Percentiles rank a stretch among this genome's conserved stretches.
phyloP scores from a whole-genome alignment of 441 rosid species.

The Sinapis alba region DNA sequence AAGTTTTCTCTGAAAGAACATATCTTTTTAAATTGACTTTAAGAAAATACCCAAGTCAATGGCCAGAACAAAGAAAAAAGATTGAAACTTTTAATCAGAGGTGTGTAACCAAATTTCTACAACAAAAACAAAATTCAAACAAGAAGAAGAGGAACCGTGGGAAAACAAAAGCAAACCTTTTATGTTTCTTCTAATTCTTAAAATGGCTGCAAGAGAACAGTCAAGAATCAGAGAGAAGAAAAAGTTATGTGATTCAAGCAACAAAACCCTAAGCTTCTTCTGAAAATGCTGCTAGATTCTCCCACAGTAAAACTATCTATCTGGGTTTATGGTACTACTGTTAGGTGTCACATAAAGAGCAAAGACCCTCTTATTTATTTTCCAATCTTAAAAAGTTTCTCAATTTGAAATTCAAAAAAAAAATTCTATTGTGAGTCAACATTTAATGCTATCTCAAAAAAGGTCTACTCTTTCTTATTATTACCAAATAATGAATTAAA shows the following conservation, averaged over 20 bases:
- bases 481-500: constrained; percentile 15
- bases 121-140: constrained; percentile 2
- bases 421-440: constrained; percentile 21
- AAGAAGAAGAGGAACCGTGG: constrained; percentile 17
- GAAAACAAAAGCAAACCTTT: constrained; percentile 31
- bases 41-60: constrained; percentile 10
- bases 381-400: constrained; percentile 35
- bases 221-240: constrained; percentile 12
- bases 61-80: not conserved
- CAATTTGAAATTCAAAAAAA: constrained; percentile 41
- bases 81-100: not conserved
- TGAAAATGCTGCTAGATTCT: constrained; percentile 19
- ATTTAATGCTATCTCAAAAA: constrained; percentile 28
- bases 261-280: constrained; percentile 18
- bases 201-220: constrained; percentile 10
- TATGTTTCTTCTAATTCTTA: not conserved
- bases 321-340: constrained; percentile 1
- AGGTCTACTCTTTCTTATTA: not conserved
- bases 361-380: constrained; percentile 24
- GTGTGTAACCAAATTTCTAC: not conserved
- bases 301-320: constrained; percentile 3
- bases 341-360: constrained; percentile 13
- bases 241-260: constrained; percentile 1
- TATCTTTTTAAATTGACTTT: constrained; percentile 24
- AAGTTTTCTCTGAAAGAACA: constrained; percentile 9